These are phyloP conservation scores for Malus hybrid DNA, from an alignment of 331 rosid genomes.

Conservation along the genomic window DNA sequence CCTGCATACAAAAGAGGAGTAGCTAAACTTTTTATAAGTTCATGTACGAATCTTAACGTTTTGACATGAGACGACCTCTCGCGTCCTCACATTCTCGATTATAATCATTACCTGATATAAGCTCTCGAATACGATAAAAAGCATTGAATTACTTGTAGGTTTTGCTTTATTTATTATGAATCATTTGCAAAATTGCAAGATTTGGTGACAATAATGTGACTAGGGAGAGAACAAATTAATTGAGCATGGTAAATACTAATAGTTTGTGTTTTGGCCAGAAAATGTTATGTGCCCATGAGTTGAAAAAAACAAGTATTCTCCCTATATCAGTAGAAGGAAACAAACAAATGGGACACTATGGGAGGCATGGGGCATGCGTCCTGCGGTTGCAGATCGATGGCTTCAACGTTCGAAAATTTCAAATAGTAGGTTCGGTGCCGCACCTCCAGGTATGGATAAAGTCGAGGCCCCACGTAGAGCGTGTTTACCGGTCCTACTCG, in stretches of 20 bases:
- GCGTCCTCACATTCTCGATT: no score
- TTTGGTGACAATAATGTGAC: no score
- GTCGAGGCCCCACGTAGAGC: conserved; percentile 45
- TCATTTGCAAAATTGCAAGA: no score
- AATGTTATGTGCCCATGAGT: not conserved
- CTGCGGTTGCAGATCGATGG: not conserved
- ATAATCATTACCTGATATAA: no score
- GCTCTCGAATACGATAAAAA: no score
- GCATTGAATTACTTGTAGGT: no score
- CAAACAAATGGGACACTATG: not conserved
- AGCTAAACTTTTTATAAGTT: no score
- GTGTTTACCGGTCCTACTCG: conserved; percentile 36
- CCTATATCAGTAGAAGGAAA: not conserved
- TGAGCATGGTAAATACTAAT: not conserved
- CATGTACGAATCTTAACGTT: no score
- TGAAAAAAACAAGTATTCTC: not conserved
- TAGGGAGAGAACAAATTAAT: no score
- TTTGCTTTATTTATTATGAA: no score
- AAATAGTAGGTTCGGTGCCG: conserved; percentile 35
- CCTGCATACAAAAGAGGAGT: no score
- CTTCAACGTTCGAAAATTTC: conserved; percentile 64
- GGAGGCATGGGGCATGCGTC: not conserved
- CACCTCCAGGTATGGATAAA: conserved; percentile 30
- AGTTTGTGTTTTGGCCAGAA: not conserved
- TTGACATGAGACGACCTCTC: no score